A percentile compares a stretch with the other conserved stretches of the same genome.
These are phyloP conservation scores for Prunus mira DNA, from an alignment of 306 rosid species.

Conservation along the genomic window DNA sequence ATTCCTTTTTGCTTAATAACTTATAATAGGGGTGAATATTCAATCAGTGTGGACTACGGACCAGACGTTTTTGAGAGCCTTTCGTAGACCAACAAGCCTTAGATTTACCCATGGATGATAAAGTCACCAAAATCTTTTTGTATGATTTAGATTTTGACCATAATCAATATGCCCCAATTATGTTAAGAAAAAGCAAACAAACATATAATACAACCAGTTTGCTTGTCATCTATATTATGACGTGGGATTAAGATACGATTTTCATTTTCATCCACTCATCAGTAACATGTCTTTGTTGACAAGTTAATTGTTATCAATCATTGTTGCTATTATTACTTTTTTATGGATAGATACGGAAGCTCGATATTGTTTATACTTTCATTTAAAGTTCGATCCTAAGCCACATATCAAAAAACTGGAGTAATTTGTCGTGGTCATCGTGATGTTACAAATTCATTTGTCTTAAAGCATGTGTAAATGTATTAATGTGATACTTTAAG, in stretches of 20 bases:
- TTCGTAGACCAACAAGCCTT: too few species aligned
- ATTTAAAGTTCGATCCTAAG: too few species aligned
- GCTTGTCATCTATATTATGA: neutral
- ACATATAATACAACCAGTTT: neutral
- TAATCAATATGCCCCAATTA: slow-evolving; percentile 2
- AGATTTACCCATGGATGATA: neutral
- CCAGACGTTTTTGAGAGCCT: neutral
- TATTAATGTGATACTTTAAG: too few species aligned
- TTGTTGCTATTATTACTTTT: neutral
- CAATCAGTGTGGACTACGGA: neutral
- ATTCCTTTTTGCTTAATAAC: neutral
- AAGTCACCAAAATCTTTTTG: neutral
- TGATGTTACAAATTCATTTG: too few species aligned
- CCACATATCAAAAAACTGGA: too few species aligned
- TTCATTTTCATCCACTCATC: neutral
- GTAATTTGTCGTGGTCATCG: too few species aligned
- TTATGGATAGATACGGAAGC: neutral
- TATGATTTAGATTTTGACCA: slow-evolving; percentile 16
- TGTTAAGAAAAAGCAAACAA: neutral
- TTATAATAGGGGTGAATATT: neutral
- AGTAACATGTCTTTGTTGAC: neutral
- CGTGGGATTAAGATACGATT: neutral
- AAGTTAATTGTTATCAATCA: neutral
- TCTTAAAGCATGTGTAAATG: too few species aligned
- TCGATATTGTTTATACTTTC: neutral